Conservation (phyloP, 2,329 filamentous ascomycete genomes). For the Ramularia endophylla region DNA sequence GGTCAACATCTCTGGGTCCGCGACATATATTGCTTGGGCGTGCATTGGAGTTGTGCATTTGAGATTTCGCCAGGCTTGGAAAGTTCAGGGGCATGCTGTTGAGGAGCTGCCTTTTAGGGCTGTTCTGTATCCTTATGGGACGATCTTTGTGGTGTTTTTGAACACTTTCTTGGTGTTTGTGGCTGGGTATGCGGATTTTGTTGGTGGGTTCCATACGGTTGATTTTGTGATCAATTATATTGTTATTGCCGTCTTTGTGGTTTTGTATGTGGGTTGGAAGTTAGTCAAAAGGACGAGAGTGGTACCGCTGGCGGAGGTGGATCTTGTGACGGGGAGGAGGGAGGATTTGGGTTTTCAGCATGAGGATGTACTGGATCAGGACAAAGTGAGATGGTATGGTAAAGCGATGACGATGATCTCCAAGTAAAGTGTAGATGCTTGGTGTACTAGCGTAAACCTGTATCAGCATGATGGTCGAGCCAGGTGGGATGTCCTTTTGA, state of each 20-base stretch:
- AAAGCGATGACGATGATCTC: no score
- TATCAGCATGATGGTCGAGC: no score
- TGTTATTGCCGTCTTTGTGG: slow-evolving; percentile 58
- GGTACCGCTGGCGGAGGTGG: slow-evolving; percentile 36
- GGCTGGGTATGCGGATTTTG: slow-evolving; percentile 48
- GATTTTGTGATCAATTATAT: slow-evolving; percentile 61
- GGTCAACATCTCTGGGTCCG: slow-evolving; percentile 63
- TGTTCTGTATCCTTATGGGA: slow-evolving; percentile 35
- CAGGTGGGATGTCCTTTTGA: no score
- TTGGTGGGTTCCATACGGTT: slow-evolving; percentile 11
- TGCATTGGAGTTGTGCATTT: slow-evolving; percentile 85
- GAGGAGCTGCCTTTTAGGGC: slow-evolving; percentile 43
- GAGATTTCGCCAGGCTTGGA: slow-evolving; percentile 69
- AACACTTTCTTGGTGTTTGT: slow-evolving; percentile 53
- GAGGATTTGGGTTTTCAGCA: no score
- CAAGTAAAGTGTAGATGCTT: no score
- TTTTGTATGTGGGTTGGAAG: slow-evolving; percentile 58
- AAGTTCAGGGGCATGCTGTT: slow-evolving; percentile 40
- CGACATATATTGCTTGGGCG: slow-evolving; percentile 70
- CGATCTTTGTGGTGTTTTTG: slow-evolving; percentile 35
- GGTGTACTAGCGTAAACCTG: no score
- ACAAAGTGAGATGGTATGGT: no score
- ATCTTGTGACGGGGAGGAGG: slow-evolving; percentile 26
- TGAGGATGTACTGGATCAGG: no score
- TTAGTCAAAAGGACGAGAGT: slow-evolving; percentile 32